phyloP scores from a whole-genome alignment of 1,139 yeast species.

The Geotrichum cucujoidarum region DNA sequence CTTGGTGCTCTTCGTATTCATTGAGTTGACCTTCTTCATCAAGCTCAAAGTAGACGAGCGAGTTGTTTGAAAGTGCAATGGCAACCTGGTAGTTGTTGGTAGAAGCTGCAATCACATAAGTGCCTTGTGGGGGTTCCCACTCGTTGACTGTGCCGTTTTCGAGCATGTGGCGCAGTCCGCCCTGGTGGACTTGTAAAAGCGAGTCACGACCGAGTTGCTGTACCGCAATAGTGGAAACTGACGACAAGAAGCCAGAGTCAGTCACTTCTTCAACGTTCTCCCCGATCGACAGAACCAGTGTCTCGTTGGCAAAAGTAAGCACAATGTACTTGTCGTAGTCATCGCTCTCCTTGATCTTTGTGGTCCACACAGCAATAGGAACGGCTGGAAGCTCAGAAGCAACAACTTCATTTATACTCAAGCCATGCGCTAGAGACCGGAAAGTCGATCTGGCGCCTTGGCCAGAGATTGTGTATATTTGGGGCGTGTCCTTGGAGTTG shows the following conservation, averaged over 20 bases:
- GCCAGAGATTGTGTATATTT: conserved; percentile 40
- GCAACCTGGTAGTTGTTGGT: conserved; percentile 65
- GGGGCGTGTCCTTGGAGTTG: conserved; percentile 35
- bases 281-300: conserved; percentile 71
- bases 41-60: conserved; percentile 77
- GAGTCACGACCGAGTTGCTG: conserved; percentile 64
- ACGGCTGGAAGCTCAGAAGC: conserved; percentile 65
- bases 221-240: conserved; percentile 61
- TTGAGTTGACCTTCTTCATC: conserved; percentile 60
- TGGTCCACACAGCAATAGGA: conserved; percentile 60
- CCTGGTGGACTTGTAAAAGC: conserved; percentile 65
- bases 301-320: conserved; percentile 60
- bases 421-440: conserved; percentile 54
- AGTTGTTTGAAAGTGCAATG: conserved; percentile 66
- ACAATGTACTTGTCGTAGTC: conserved; percentile 59
- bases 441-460: conserved; percentile 44
- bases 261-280: conserved; percentile 74
- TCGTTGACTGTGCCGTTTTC: conserved; percentile 44
- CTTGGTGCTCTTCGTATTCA: conserved; percentile 63
- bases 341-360: conserved; percentile 45
- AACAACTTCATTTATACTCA: conserved; percentile 58
- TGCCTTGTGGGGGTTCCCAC: conserved; percentile 86
- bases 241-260: conserved; percentile 55
- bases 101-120: conserved; percentile 54
- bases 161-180: conserved; percentile 66